Conservation (phyloP, 306 rosid species). For the Begonia peltatifolia region DNA sequence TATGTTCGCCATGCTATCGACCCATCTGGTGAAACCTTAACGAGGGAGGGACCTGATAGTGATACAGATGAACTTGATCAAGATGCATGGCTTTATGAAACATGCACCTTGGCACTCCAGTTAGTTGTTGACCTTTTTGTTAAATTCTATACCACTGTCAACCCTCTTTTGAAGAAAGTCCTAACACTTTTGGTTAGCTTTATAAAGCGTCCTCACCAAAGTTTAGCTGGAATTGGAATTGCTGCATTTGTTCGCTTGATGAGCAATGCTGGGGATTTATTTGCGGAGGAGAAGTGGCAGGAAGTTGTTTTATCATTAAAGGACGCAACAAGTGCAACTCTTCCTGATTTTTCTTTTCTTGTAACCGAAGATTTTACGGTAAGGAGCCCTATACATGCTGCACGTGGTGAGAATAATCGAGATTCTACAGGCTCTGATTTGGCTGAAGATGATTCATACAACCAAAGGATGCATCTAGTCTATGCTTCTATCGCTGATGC, state of each 20-base stretch:
- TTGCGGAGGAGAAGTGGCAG: conserved; percentile 92
- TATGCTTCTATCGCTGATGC: conserved; percentile 54
- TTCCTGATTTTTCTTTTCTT: conserved; percentile 73
- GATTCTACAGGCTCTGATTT: conserved; percentile 34
- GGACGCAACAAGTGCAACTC: conserved; percentile 79
- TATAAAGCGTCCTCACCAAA: conserved; percentile 94
- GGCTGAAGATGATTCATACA: conserved; percentile 34
- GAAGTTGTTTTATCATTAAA: conserved; percentile 79
- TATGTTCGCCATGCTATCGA: conserved; percentile 93
- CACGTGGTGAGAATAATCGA: conserved; percentile 27
- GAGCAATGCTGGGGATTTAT: conserved; percentile 88
- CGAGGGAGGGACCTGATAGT: conserved; percentile 33
- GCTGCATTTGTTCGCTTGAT: conserved; percentile 96
- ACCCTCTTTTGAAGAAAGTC: conserved; percentile 86
- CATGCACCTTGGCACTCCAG: conserved; percentile 98
- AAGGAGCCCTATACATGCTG: conserved; percentile 27
- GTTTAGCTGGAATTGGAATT: conserved; percentile 95
- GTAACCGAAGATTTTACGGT: conserved; percentile 20
- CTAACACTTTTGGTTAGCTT: conserved; percentile 84
- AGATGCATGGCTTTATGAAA: conserved; percentile 94
- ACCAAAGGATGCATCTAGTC: conserved; percentile 24
- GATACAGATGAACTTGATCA: conserved; percentile 69
- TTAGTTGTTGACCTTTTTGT: conserved; percentile 93
- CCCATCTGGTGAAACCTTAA: conserved; percentile 63
- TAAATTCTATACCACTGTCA: conserved; percentile 76